These are phyloP conservation scores for Plasmodium vinckei DNA, from an alignment of 169 alveolate genomes.

Conservation along the genomic window DNA sequence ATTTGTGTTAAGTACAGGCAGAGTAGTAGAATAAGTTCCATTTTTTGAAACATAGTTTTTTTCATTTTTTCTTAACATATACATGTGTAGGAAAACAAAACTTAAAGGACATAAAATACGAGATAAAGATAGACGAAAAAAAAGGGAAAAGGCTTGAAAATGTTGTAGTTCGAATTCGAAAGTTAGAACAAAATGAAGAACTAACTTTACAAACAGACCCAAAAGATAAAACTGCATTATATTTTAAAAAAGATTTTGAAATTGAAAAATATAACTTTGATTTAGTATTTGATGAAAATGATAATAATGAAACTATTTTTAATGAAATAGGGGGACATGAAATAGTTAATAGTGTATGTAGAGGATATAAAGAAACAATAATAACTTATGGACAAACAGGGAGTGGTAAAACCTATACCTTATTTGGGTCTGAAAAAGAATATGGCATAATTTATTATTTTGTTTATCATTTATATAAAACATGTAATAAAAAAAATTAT, in stretches of 20 bases:
- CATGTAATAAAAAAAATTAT: neutral
- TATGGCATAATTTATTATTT: slow-evolving; percentile 39
- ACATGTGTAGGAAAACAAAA: slow-evolving; percentile 4
- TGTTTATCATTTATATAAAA: slow-evolving; percentile 30
- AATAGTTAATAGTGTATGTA: slow-evolving; percentile 45
- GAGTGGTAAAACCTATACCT: slow-evolving; percentile 61
- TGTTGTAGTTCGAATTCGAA: slow-evolving; percentile 58
- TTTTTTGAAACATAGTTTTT: neutral
- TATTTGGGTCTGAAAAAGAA: slow-evolving; percentile 56
- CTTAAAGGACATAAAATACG: neutral
- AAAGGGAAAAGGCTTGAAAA: slow-evolving; percentile 23
- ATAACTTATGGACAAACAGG: slow-evolving; percentile 69
- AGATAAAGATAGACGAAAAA: neutral
- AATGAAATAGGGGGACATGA: slow-evolving; percentile 53
- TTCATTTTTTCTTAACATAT: neutral
- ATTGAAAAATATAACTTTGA: slow-evolving; percentile 54
- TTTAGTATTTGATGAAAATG: slow-evolving; percentile 45
- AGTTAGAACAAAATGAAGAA: slow-evolving; percentile 33
- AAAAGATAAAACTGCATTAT: slow-evolving; percentile 36
- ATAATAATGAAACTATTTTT: slow-evolving; percentile 36
- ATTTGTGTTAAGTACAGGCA: too few species aligned
- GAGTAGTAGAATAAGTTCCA: too few species aligned
- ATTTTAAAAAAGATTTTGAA: slow-evolving; percentile 54
- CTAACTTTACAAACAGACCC: slow-evolving; percentile 59
- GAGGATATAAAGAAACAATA: slow-evolving; percentile 55